phyloP scores from a whole-genome alignment of 495 filamentous ascomycete genomes.

The Neurospora terricola region DNA sequence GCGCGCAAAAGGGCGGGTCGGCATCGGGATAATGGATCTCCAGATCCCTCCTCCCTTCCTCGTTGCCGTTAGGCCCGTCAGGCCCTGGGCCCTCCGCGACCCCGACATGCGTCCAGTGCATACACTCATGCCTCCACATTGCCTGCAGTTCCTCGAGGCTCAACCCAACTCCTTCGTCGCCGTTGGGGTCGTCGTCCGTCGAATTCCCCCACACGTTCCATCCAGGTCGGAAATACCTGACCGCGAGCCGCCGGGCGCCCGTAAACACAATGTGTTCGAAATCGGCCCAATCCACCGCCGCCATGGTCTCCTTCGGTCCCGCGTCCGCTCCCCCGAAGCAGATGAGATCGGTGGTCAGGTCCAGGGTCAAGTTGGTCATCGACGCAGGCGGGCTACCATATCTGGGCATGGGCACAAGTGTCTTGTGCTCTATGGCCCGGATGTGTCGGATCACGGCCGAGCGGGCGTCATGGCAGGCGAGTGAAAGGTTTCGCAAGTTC shows the following conservation, averaged over 20 bases:
- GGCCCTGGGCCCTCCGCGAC: background rate
- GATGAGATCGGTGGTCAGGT: conserved; percentile 12
- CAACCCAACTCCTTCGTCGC: background rate
- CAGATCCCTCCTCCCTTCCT: background rate
- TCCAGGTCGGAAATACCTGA: conserved; percentile 6
- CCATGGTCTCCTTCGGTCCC: background rate
- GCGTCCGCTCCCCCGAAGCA: conserved; percentile 6
- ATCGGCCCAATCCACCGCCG: conserved; percentile 6
- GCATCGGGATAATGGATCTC: background rate
- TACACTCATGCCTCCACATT: background rate
- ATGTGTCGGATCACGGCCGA: background rate
- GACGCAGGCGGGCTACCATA: conserved; percentile 4
- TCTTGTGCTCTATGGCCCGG: background rate
- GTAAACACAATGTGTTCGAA: conserved; percentile 11
- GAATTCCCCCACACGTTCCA: conserved; percentile 5
- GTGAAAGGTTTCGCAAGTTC: conserved; percentile 13
- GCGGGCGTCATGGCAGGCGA: background rate
- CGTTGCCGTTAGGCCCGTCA: background rate
- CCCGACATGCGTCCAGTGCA: background rate
- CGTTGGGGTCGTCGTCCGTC: background rate
- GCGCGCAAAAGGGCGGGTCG: conserved; percentile 5
- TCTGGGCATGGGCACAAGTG: conserved; percentile 7
- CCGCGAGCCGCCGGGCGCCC: conserved; percentile 8
- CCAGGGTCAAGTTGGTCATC: conserved; percentile 4
- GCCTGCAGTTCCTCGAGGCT: background rate